These are phyloP conservation scores for Pseudopyricularia cyperi DNA, from an alignment of 2,329 filamentous ascomycete species.

Conservation along the genomic window DNA sequence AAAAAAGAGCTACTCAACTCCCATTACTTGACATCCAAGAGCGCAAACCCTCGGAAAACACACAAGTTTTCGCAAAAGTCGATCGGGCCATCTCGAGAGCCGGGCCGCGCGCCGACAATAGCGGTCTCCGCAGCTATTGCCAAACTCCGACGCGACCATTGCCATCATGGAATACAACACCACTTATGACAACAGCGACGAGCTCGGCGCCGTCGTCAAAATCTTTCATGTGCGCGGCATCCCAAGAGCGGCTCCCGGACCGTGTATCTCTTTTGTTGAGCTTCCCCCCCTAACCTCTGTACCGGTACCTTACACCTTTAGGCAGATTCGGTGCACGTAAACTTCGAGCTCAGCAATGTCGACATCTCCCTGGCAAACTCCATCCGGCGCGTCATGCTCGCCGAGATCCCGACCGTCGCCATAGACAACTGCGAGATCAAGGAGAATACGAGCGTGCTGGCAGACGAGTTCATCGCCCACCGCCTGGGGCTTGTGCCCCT, in stretches of 20 bases:
- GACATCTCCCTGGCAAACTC: conserved; percentile 90
- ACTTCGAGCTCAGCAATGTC: conserved; percentile 83
- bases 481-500: conserved; percentile 84
- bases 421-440: conserved; percentile 92
- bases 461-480: conserved; percentile 92
- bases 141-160: background rate
- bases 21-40: too few relatives aligned
- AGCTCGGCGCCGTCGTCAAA: conserved; percentile 44
- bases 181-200: conserved; percentile 42
- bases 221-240: conserved; percentile 39
- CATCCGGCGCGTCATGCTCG: conserved; percentile 77
- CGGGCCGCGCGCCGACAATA: background rate
- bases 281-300: background rate
- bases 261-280: background rate
- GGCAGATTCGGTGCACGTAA: conserved; percentile 70
- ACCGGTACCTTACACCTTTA: conserved; percentile 18
- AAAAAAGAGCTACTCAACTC: too few relatives aligned
- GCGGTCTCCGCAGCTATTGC: background rate
- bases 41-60: too few relatives aligned
- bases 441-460: conserved; percentile 86
- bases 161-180: conserved; percentile 43
- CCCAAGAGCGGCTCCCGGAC: conserved; percentile 4
- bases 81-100: too few relatives aligned
- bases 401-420: conserved; percentile 87
- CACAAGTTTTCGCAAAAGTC: too few relatives aligned